Base-by-base conservation (phyloP, 140 eudicot genomes). In the Oenanthe javanica region DNA sequence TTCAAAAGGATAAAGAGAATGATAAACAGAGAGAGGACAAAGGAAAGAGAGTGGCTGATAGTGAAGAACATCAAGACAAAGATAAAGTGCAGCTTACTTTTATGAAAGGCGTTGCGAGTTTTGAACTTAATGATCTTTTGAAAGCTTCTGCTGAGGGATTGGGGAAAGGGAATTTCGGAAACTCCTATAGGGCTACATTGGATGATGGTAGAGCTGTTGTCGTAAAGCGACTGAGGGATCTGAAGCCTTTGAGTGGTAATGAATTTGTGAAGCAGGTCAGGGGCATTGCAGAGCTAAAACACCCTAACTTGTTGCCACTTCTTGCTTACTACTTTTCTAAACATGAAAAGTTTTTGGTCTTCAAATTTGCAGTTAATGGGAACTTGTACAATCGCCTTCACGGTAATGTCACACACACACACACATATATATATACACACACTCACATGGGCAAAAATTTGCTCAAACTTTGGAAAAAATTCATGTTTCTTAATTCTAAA, bases 71-170 rank as follows among this genome's bases (percentile, higher is more conserved):
- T 38, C 75, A 81, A 49, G 85, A 63, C 27, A 77, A 79, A 43
- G 86, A 87, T 8, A 80, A 74, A 42, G 90, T 85, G 67, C 79
- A 85, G 64, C 91, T 92, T 13, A 70, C 79, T 74, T 92, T 92
- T 59, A 79, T 85, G 66, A 86, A 85, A 36, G 88, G 82, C 2
- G 92, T 69, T n/a, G 61, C 84, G 0, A 84, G 81, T 55, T 92
- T 92, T 50, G 97, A 92, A 79, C 84, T 92, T 2, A 85, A 87
- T 19, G 96, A 91, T 77, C 87, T 93, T 66, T 81, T 93, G 81
- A 93, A 84, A 72, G 91, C 98, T 50, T 91, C 98, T 0, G 98
- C 98, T 5, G 97, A 93, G 86, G 90, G 90, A 19, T 77, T 93
- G 59, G 97, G 93, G 13, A 89, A 85, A 63, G 98, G 95, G 73